These are phyloP conservation scores for Dichotomopilus funicola DNA, from an alignment of 2,329 filamentous ascomycete genomes.

Conservation along the genomic window DNA sequence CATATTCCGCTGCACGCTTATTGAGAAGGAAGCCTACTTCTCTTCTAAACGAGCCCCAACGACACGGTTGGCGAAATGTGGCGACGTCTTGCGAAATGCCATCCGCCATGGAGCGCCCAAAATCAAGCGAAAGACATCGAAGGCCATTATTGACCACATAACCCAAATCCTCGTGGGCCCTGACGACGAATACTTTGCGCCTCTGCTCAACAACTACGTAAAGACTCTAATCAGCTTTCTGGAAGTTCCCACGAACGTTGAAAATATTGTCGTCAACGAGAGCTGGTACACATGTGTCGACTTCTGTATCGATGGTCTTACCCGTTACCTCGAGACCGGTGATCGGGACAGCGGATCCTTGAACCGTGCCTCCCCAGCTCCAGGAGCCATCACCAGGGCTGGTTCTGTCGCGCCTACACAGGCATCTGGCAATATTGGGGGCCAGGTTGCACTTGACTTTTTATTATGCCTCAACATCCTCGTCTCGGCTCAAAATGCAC, in stretches of 20 bases:
- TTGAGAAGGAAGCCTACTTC: conserved; percentile 61
- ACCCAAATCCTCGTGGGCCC: conserved; percentile 61
- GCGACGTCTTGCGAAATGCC: conserved; percentile 63
- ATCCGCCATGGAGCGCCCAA: conserved; percentile 62
- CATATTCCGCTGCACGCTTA: conserved; percentile 62
- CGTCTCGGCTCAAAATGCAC: conserved; percentile 60
- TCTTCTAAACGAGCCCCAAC: conserved; percentile 38
- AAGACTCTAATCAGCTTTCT: conserved; percentile 68
- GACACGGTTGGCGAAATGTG: conserved; percentile 60
- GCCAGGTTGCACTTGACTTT: conserved; percentile 43
- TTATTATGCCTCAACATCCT: conserved; percentile 61
- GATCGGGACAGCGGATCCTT: conserved; percentile 31
- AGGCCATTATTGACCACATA: conserved; percentile 74
- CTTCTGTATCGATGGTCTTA: conserved; percentile 64
- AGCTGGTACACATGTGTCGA: conserved; percentile 64
- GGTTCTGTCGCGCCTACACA: conserved; percentile 21
- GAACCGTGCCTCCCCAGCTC: conserved; percentile 43
- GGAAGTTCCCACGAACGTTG: conserved; percentile 67
- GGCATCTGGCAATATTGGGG: conserved; percentile 26
- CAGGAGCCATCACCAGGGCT: conserved; percentile 32
- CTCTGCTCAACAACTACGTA: conserved; percentile 69
- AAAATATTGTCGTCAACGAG: conserved; percentile 60
- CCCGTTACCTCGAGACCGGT: conserved; percentile 40
- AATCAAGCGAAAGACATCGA: conserved; percentile 70
- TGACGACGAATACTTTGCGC: conserved; percentile 58